Base-by-base conservation (phyloP, 1,139 yeast genomes). In the Kurtzmaniella natalensis region DNA sequence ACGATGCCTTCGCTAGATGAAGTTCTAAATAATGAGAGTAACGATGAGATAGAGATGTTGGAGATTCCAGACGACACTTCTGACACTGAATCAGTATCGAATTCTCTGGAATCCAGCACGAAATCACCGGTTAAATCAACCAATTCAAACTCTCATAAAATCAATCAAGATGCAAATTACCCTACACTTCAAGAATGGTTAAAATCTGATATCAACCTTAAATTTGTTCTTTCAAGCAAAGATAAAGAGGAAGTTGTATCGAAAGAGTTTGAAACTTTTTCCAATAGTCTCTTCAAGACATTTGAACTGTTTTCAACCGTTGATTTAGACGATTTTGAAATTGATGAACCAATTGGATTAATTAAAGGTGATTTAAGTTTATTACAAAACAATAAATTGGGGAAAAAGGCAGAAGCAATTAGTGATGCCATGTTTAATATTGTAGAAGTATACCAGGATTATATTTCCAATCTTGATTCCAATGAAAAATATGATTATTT, bases 11-110 rank as follows among this genome's bases (percentile, higher is more conserved):
- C 25, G 10, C 18, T 19, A 14, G 35, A 28, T 16, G 38, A 28
- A n/a, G 38, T 18, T 17, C 19, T 26, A 14, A 16, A 32, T 28
- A 21, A 18, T 13, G 34, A 21, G 24, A 32, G 45, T 21, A 64
- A 59, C 42, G 68, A 59, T 28, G 73, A 68, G 39, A 66, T 69
- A 22, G 74, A 68, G 39, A 66, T 68, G 73, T 53, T 70, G 33
- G 73, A 68, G 31, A 59, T 69, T 18, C 72, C 70, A 1, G 72
- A 62, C 13, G 64, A 61, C 32, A 60, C 51, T 9, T 58, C 64
- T 0, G 69, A 57, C 23, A 60, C 63, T 0, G 69, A 58, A 35
- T 55, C 59, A 3, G 46, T 56, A 7, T 47, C 64, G 7, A 48
- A 38, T 6, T 33, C 14, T 9, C 21, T 31, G 1, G 33, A 31